These are phyloP conservation scores for Claviceps pazoutovae DNA, from an alignment of 2,329 filamentous ascomycete species.

Conservation along the genomic window DNA sequence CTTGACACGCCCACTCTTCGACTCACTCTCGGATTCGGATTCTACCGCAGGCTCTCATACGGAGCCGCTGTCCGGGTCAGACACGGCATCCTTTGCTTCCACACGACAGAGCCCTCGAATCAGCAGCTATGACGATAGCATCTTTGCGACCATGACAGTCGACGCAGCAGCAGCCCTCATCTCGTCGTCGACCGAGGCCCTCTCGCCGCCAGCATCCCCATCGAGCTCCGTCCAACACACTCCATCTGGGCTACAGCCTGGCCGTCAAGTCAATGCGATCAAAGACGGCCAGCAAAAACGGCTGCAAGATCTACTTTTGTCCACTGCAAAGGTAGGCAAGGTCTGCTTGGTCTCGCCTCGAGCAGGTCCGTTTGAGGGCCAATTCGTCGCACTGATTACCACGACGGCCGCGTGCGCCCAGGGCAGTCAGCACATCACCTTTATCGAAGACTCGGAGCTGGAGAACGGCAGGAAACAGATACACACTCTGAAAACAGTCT, in stretches of 20 bases:
- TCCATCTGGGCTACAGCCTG: neutral
- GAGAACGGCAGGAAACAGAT: constrained; percentile 28
- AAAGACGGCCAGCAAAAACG: neutral
- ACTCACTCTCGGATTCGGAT: neutral
- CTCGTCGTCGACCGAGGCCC: constrained; percentile 1
- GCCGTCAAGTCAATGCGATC: neutral
- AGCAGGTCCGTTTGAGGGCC: constrained; percentile 36
- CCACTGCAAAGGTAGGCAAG: constrained; percentile 25
- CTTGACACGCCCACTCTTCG: neutral
- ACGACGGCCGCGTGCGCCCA: constrained; percentile 13
- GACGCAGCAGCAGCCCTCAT: constrained; percentile 5
- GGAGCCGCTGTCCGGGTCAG: neutral
- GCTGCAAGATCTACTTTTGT: constrained; percentile 25
- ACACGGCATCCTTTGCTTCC: neutral
- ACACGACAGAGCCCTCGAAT: neutral
- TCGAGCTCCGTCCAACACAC: neutral
- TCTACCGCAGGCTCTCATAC: neutral
- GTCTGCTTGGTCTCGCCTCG: constrained; percentile 31
- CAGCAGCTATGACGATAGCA: constrained; percentile 5
- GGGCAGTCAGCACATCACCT: constrained; percentile 16
- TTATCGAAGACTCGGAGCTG: constrained; percentile 19
- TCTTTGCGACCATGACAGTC: constrained; percentile 7
- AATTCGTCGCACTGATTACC: constrained; percentile 32
- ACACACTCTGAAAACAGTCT: constrained; percentile 25
- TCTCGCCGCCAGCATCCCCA: neutral